Evolutionary conservation across 2,329 filamentous ascomycete genomes (phyloP), one percentile per base, ranked within the genome.

Genomic region (Falciphora oryzae): DNA sequence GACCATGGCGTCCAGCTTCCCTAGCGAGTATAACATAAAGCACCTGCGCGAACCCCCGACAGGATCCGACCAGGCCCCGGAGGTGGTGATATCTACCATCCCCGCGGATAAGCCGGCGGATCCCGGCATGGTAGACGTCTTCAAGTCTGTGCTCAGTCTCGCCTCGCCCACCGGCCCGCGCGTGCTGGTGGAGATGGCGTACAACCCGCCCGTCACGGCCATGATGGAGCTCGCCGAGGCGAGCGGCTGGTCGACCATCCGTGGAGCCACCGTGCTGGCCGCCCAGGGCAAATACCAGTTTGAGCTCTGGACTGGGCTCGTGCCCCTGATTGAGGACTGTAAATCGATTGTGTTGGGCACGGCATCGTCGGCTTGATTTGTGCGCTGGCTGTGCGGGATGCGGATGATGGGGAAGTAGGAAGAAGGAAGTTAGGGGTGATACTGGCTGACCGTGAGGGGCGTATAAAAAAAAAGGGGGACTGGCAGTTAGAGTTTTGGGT

Each of bases 151-250:
- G 44, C 73, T 87, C n/a, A 77, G 79, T 65, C 75, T 75, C 29
- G 76, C 72, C 66, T 50, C 62, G 32, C 76, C 72, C 66, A 44
- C 62, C 64, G 70, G 73, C 72, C 77, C 76, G 31, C 83, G 85
- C 27, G 85, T 95, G 16, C 77, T 98, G 66, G 78, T 98, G 4
- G 95, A 99, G 76, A 97, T 99, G 93, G 94, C 95, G 2, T 99
- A 99, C 77, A 96, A 94, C 76, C 95, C 95, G 27, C 81, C 85
- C 0, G 84, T 91, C 63, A 99, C 95, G 5, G 85, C 89, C 10
- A 77, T 97, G 69, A 97, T 98, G 88, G 84, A 90, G 73, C 79
- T 97, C 73, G 94, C 93, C 2, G 83, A 87, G 70, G 85, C 89
- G 69, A 85, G 85, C 16, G 89, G 89, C 3, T 99, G 95, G 95